Evolutionary conservation across 139 green algal genomes (phyloP), one percentile per base, ranked within the genome.

Genomic region (Penium margaritaceum): DNA sequence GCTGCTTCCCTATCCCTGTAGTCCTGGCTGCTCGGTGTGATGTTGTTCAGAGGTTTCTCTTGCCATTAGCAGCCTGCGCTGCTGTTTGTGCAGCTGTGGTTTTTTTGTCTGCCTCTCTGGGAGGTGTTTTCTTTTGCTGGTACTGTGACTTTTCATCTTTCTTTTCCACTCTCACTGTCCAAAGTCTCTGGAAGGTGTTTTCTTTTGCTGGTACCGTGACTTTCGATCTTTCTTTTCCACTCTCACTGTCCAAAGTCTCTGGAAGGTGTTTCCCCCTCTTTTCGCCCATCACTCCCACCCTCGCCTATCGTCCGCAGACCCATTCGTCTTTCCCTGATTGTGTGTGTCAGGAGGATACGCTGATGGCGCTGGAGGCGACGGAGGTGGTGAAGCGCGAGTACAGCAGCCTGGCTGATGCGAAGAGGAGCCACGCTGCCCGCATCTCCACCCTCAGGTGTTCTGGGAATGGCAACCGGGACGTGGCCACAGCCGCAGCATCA

Each of bases 351-450:
- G 55, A 19, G 0, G 55, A 64, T 7, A 32, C 55, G 1, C 24
- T 24, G 29, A 6, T 64, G 24, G 55, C 55, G 7, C 29, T 64
- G 55, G 55, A 64, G 55, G 55, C 36, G 0, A 35, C 27, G 1
- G 15, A 32, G 27, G 55, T 64, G 27, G 29, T 64, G 9, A 64
- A 64, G 55, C 55, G 55, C 55, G 55, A 64, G 55, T 64, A 27
- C 17, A 32, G 36, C 55, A 37, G 15, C 24, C 30, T 64, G 9
- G 27, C 29, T 7, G 15, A 38, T 6, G 55, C 55, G 1, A 15
- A 37, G 9, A 15, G 7, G 2, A 9, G 27, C 5, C 55, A 64
- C 19, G 29, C 27, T 3, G 27, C 24, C 27, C 55, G 27, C 55
- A 24, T 64, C 62, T 29, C 29, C 51, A 6, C 51, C 21, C 0